Conservation (phyloP, 257 asterid species). For the Fraxinus quadrangulata region DNA sequence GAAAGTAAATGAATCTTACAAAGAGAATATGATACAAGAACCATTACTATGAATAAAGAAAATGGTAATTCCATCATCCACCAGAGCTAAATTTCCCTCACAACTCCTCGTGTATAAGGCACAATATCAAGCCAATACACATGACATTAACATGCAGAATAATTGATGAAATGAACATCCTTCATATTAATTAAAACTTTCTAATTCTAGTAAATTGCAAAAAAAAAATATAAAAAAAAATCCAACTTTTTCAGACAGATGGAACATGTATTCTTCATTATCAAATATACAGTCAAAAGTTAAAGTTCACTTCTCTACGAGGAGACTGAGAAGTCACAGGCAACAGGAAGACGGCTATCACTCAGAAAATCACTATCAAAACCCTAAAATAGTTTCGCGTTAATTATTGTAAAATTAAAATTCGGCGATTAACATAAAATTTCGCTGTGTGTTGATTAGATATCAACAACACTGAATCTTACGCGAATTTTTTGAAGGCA, state of each 20-base stretch:
- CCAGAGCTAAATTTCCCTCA: background rate
- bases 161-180: background rate
- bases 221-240: too few relatives aligned
- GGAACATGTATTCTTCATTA: too few relatives aligned
- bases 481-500: conserved; percentile 65
- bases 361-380: background rate
- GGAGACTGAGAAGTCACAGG: background rate
- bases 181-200: background rate
- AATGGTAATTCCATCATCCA: background rate
- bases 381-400: background rate
- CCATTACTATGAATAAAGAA: background rate
- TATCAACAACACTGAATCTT: conserved; percentile 19
- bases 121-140: background rate
- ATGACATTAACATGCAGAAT: background rate
- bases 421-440: background rate
- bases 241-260: background rate
- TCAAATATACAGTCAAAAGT: too few relatives aligned
- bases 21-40: background rate
- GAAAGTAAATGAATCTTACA: background rate
- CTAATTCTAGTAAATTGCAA: background rate
- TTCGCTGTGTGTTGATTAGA: background rate
- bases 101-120: background rate
- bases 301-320: too few relatives aligned
- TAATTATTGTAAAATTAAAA: background rate
- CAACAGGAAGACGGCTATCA: background rate